These are phyloP conservation scores for Eucalyptus marginata DNA, from an alignment of 345 rosid genomes.

Conservation along the genomic window DNA sequence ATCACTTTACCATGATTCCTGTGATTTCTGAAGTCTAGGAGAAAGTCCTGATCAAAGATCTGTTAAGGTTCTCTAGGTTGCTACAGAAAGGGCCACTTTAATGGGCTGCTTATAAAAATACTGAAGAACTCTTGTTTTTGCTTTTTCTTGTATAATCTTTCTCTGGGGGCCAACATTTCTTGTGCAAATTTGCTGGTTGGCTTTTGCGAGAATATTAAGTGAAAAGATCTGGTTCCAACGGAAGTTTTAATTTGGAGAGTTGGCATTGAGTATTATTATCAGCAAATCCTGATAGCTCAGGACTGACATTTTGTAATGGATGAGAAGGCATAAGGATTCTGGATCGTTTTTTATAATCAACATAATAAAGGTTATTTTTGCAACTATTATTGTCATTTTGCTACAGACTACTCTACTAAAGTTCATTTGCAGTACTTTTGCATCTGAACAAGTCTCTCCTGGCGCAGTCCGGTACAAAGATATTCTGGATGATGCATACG, in stretches of 20 bases:
- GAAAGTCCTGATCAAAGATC: neutral
- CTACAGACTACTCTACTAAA: neutral
- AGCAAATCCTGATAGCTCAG: neutral
- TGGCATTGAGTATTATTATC: neutral
- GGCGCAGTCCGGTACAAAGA: slow-evolving; percentile 87
- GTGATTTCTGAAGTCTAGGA: neutral
- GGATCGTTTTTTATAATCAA: neutral
- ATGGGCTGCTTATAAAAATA: neutral
- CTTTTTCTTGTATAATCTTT: neutral
- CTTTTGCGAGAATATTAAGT: neutral
- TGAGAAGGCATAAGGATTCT: neutral
- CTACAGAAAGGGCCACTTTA: neutral
- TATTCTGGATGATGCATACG: slow-evolving; percentile 61
- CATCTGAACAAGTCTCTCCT: slow-evolving; percentile 18
- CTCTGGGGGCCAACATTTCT: neutral
- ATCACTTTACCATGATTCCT: neutral
- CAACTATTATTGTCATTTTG: neutral
- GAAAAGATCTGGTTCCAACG: neutral
- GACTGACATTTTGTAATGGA: neutral
- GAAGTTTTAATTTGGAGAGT: neutral
- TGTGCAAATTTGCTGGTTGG: neutral
- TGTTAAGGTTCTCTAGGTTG: neutral
- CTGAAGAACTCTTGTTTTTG: neutral
- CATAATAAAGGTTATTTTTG: neutral
- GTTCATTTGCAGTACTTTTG: neutral